These are phyloP conservation scores for Diaporthe destruens DNA, from an alignment of 2,329 filamentous ascomycete genomes.

Conservation along the genomic window DNA sequence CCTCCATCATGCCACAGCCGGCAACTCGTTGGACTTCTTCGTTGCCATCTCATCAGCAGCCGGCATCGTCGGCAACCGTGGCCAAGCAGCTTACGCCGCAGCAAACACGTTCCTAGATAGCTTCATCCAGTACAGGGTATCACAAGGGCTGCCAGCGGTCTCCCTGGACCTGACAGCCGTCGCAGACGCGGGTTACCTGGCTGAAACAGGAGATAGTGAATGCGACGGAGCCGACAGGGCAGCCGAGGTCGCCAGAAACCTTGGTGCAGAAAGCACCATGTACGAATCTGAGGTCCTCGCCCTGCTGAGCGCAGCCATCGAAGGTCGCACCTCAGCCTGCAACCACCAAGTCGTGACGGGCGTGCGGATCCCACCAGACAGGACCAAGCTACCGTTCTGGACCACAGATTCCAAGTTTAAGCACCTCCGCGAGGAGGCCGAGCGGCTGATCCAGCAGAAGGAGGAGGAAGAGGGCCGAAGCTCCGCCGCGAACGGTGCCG, in stretches of 20 bases:
- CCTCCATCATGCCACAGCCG: constrained; percentile 59
- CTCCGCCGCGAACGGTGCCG: constrained; percentile 34
- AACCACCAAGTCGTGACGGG: constrained; percentile 35
- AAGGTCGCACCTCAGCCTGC: constrained; percentile 48
- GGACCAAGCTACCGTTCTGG: constrained; percentile 61
- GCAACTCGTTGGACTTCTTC: constrained; percentile 63
- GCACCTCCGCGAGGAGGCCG: constrained; percentile 57
- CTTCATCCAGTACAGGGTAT: constrained; percentile 54
- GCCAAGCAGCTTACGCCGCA: constrained; percentile 65
- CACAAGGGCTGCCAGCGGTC: constrained; percentile 51
- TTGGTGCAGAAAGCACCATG: constrained; percentile 59
- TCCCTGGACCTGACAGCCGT: constrained; percentile 67
- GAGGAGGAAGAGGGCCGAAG: background rate
- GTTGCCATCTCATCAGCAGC: constrained; percentile 65
- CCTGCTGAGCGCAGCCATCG: constrained; percentile 33
- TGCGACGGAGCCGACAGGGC: constrained; percentile 63
- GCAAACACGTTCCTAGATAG: constrained; percentile 58
- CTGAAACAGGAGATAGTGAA: constrained; percentile 56
- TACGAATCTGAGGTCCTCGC: constrained; percentile 62
- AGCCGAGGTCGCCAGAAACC: constrained; percentile 54
- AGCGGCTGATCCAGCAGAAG: constrained; percentile 44
- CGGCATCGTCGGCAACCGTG: constrained; percentile 64
- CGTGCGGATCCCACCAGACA: constrained; percentile 31
- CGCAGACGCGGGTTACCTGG: constrained; percentile 62
- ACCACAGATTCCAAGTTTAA: constrained; percentile 67